Percentiles rank a stretch among this genome's conserved stretches.
Conservation (phyloP, 2,329 filamentous ascomycete species). For the Seiridium unicorne region DNA sequence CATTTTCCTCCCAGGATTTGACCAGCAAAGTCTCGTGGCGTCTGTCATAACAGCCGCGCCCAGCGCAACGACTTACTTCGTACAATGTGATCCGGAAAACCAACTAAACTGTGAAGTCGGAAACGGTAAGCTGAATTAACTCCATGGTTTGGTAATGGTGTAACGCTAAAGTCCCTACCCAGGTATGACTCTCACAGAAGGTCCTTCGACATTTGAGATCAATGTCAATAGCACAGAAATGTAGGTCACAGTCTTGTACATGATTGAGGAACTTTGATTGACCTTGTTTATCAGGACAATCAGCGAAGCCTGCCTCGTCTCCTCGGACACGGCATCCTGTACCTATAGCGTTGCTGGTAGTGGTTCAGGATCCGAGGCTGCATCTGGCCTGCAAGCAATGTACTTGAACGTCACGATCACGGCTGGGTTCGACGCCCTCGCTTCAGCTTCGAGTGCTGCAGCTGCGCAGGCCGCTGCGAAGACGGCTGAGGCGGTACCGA, state of each 20-base stretch:
- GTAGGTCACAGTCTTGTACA: not conserved
- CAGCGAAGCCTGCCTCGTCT: constrained; percentile 1
- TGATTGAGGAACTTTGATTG: not conserved
- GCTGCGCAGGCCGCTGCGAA: not conserved
- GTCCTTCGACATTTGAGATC: constrained; percentile 4
- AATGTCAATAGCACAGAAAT: not conserved
- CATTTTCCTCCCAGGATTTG: constrained; percentile 6
- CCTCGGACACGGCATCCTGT: not conserved
- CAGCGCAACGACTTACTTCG: constrained; percentile 1
- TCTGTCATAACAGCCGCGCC: constrained; percentile 7
- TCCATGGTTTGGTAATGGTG: not conserved
- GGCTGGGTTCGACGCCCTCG: not conserved
- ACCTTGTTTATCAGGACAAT: not conserved
- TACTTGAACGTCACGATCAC: constrained; percentile 6
- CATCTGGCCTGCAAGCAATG: not conserved
- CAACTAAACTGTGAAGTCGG: not conserved
- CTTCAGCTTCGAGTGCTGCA: not conserved
- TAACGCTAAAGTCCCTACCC: not conserved
- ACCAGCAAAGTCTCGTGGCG: not conserved
- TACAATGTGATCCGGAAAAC: not conserved
- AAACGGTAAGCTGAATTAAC: not conserved
- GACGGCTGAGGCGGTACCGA: not conserved
- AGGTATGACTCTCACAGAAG: constrained; percentile 3
- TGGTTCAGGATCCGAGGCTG: not conserved
- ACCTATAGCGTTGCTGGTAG: not conserved